Evolutionary conservation across 2,329 filamentous ascomycete genomes (phyloP).

Genomic region (Penicillium decumbens): DNA sequence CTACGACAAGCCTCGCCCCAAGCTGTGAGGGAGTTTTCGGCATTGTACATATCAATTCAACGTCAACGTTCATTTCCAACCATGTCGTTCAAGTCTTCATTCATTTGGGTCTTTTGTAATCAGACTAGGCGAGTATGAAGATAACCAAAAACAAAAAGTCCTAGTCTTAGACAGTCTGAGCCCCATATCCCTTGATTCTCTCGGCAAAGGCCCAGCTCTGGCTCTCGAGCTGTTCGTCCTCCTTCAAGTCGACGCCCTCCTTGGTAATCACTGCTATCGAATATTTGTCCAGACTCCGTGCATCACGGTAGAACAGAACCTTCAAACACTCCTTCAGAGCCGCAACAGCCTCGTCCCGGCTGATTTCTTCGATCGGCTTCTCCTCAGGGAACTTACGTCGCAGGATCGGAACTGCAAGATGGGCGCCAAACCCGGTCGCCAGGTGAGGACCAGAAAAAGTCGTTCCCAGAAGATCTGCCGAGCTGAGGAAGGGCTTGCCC

Average conservation of each 20-base stretch:
- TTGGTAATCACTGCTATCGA: conserved; percentile 85
- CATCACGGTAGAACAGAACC: conserved; percentile 95
- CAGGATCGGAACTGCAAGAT: conserved; percentile 89
- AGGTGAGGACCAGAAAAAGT: conserved; percentile 84
- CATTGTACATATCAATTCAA: conserved; percentile 1
- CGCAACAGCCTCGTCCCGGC: conserved; percentile 71
- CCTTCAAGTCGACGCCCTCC: conserved; percentile 78
- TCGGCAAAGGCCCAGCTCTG: conserved; percentile 99
- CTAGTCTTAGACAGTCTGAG: conserved; percentile 57
- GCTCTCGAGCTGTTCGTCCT: conserved; percentile 81
- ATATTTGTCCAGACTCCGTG: conserved; percentile 84
- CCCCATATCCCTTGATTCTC: conserved; percentile 89
- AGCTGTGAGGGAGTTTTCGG: conserved; percentile 26
- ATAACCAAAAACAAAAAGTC: conserved; percentile 2
- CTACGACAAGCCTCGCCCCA: conserved; percentile 40
- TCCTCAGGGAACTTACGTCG: conserved; percentile 80
- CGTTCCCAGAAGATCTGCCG: conserved; percentile 85
- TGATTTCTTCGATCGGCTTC: conserved; percentile 65
- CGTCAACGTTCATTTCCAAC: not conserved
- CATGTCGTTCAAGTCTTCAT: not conserved
- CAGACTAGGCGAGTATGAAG: conserved; percentile 32
- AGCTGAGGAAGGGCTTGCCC: conserved; percentile 80
- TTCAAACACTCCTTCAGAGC: conserved; percentile 94
- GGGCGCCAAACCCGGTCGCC: conserved; percentile 88
- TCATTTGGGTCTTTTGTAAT: conserved; percentile 15